Evolutionary conservation across 768 basidiomycete species (phyloP).

Genomic region (Botryobasidium botryosum): DNA sequence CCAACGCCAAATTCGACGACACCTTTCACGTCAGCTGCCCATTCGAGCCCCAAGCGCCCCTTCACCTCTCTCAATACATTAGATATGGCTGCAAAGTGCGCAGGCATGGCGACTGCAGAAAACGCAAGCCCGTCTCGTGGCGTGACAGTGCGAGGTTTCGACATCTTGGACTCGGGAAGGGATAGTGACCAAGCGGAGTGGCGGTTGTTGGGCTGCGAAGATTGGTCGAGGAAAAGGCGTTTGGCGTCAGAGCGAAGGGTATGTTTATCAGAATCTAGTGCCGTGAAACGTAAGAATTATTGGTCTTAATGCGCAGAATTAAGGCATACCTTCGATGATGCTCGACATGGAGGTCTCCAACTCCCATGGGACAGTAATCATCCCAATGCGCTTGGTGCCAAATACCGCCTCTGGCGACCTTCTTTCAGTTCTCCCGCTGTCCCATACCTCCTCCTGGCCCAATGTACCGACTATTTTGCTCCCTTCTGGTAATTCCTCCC

Average conservation of each 20-base stretch:
- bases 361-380: constrained; percentile 55
- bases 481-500: constrained; percentile 15
- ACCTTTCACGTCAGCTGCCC: constrained; percentile 29
- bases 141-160: constrained; percentile 40
- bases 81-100: constrained; percentile 65
- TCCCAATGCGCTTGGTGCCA: constrained; percentile 56
- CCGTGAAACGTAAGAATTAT: constrained; percentile 12
- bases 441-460: constrained; percentile 11
- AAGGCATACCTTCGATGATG: constrained; percentile 33
- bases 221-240: constrained; percentile 49
- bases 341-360: constrained; percentile 45
- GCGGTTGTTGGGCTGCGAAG: constrained; percentile 17
- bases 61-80: constrained; percentile 56
- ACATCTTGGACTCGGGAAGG: constrained; percentile 33
- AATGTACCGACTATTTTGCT: constrained; percentile 13
- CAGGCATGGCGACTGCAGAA: constrained; percentile 68
- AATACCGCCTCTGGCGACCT: constrained; percentile 73
- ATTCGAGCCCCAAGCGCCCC: constrained; percentile 43
- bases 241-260: constrained; percentile 52
- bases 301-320: constrained; percentile 1
- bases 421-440: constrained; percentile 22
- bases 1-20: constrained; percentile 78
- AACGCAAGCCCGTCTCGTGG: constrained; percentile 69
- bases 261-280: constrained; percentile 42
- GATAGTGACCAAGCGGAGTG: constrained; percentile 10